Evolutionary conservation across 768 basidiomycete species (phyloP).

Genomic region (Hericium erinaceus): DNA sequence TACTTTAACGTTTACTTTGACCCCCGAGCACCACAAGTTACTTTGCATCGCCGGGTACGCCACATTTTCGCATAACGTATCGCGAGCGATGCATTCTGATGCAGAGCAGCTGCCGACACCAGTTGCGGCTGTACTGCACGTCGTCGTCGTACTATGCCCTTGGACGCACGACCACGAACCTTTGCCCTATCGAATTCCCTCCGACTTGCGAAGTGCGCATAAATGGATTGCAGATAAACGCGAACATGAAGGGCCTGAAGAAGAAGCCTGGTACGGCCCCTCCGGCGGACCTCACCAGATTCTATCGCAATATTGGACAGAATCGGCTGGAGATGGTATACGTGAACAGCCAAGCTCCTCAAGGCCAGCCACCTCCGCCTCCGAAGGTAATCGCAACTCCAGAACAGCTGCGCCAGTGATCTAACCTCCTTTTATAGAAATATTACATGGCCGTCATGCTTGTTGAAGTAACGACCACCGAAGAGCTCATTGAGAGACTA

Average conservation of each 20-base stretch:
- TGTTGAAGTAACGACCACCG: slow-evolving; percentile 68
- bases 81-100: neutral
- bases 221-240: slow-evolving; percentile 57
- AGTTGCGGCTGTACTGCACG: slow-evolving; percentile 84
- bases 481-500: slow-evolving; percentile 59
- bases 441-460: slow-evolving; percentile 81
- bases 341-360: slow-evolving; percentile 56
- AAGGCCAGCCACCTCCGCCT: slow-evolving; percentile 48
- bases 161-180: slow-evolving; percentile 34
- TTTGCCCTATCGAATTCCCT: slow-evolving; percentile 85
- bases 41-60: too few relatives aligned
- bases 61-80: too few relatives aligned
- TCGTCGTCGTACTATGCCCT: slow-evolving; percentile 65
- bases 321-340: slow-evolving; percentile 85
- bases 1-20: slow-evolving; percentile 54
- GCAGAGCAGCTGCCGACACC: slow-evolving; percentile 49
- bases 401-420: neutral
- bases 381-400: slow-evolving; percentile 45
- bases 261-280: slow-evolving; percentile 93
- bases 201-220: slow-evolving; percentile 87
- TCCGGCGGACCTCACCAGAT: slow-evolving; percentile 60
- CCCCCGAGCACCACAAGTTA: slow-evolving; percentile 36
- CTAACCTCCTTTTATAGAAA: slow-evolving; percentile 41
- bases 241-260: slow-evolving; percentile 85
- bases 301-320: slow-evolving; percentile 30